Evolutionary conservation across 192 early-diverging fungal species (phyloP).

Genomic region (Thamnidium elegans): DNA sequence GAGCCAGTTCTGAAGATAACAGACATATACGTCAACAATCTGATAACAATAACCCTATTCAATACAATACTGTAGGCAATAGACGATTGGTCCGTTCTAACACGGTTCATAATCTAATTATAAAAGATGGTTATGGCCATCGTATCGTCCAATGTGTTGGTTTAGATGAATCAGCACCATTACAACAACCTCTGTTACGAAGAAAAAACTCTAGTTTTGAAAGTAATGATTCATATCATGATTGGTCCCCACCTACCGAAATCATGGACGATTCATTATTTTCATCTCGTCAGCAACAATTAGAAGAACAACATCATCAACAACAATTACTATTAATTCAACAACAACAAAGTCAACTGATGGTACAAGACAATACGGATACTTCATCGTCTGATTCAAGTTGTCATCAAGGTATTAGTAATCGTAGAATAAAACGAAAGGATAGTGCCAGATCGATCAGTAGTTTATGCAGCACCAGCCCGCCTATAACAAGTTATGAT

Average conservation of each 20-base stretch:
- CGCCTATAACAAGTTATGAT: not conserved
- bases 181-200: not conserved
- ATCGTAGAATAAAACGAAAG: constrained; percentile 10
- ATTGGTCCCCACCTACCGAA: not conserved
- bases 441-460: constrained; percentile 14
- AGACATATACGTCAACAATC: constrained; percentile 4
- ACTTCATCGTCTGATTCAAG: constrained; percentile 14
- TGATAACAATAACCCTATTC: not conserved
- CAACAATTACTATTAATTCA: not conserved
- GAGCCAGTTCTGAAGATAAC: constrained; percentile 16
- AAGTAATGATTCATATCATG: constrained; percentile 2
- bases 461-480: not conserved
- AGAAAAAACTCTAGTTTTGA: constrained; percentile 9
- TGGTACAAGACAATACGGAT: not conserved
- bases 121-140: constrained; percentile 13
- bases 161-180: not conserved
- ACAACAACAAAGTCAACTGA: not conserved
- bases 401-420: not conserved
- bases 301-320: not conserved
- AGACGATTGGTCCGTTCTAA: constrained; percentile 10
- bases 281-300: not conserved
- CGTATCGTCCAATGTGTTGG: constrained; percentile 15
- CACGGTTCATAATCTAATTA: constrained; percentile 13
- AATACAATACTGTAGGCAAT: not conserved
- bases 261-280: not conserved